Conservation (phyloP, 139 green algal genomes). For the Chlamydomonas asymmetrica region DNA sequence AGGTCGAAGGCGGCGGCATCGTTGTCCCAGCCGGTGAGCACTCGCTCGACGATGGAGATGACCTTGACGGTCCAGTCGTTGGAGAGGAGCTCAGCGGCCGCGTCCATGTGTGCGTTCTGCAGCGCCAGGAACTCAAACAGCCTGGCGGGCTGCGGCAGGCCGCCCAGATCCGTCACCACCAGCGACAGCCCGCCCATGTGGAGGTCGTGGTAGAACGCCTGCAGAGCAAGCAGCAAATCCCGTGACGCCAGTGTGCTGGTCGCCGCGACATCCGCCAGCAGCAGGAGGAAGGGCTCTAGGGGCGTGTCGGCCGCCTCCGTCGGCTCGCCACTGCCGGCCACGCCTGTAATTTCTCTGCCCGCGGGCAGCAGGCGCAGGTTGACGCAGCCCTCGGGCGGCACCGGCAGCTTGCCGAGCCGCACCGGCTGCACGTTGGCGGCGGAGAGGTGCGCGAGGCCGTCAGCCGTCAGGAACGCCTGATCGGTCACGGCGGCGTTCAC, state of each 20-base stretch:
- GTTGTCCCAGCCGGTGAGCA: conserved; percentile 18
- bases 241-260: conserved; percentile 36
- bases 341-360: too few species aligned
- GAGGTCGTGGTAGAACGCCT: conserved; percentile 58
- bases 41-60: conserved; percentile 41
- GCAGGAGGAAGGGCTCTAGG: conserved; percentile 24
- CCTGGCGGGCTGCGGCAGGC: conserved; percentile 44
- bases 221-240: conserved; percentile 49
- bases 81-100: conserved; percentile 48
- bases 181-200: conserved; percentile 49
- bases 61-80: conserved; percentile 71
- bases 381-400: conserved; percentile 46
- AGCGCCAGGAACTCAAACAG: conserved; percentile 54
- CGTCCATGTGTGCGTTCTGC: conserved; percentile 48
- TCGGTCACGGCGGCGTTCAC: conserved; percentile 69
- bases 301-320: neutral
- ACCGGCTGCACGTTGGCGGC: conserved; percentile 56
- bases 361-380: conserved; percentile 27
- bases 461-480: conserved; percentile 45
- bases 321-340: too few species aligned
- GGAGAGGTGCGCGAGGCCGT: conserved; percentile 39
- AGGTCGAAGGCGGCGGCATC: too few species aligned
- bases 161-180: conserved; percentile 26
- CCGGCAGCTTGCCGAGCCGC: conserved; percentile 16
- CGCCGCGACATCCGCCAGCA: conserved; percentile 40